Evolutionary conservation across 2,329 filamentous ascomycete species (phyloP).

Genomic region (Aureobasidium lini): DNA sequence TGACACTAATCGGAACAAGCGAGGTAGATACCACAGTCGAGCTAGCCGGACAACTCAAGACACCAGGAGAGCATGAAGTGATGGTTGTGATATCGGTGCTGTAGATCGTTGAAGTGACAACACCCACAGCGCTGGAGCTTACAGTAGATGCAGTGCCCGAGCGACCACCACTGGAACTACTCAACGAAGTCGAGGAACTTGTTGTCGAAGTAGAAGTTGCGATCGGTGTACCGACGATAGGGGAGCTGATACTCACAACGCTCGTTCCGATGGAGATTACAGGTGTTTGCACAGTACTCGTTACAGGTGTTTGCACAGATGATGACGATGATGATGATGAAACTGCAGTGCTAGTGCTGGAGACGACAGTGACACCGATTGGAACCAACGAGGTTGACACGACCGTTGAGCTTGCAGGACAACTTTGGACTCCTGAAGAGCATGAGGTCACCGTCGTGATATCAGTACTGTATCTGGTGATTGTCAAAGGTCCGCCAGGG

Average conservation of each 20-base stretch:
- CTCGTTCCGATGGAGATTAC: not conserved
- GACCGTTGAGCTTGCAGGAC: conserved; percentile 8
- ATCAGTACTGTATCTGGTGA: conserved; percentile 12
- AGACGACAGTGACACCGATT: not conserved
- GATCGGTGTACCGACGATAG: no score
- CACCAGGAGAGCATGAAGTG: conserved; percentile 13
- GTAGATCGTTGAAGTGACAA: conserved; percentile 12
- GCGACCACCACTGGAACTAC: not conserved
- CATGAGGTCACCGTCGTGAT: conserved; percentile 9
- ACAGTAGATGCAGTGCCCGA: not conserved
- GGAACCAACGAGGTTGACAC: not conserved
- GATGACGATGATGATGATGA: not conserved
- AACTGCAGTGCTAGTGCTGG: not conserved
- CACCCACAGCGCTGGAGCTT: conserved; percentile 1
- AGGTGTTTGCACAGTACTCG: not conserved
- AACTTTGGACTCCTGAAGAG: conserved; percentile 10
- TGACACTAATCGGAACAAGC: conserved; percentile 5
- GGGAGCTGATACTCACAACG: not conserved
- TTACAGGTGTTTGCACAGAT: not conserved
- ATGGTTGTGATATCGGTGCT: conserved; percentile 15
- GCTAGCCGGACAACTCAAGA: conserved; percentile 17
- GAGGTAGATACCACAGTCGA: conserved; percentile 2
- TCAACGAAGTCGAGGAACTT: conserved; percentile 10
- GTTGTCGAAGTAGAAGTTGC: conserved; percentile 8
- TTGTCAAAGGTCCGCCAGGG: conserved; percentile 1